Evolutionary conservation across 768 basidiomycete genomes (phyloP).

Genomic region (Calocybe gangraenosa): DNA sequence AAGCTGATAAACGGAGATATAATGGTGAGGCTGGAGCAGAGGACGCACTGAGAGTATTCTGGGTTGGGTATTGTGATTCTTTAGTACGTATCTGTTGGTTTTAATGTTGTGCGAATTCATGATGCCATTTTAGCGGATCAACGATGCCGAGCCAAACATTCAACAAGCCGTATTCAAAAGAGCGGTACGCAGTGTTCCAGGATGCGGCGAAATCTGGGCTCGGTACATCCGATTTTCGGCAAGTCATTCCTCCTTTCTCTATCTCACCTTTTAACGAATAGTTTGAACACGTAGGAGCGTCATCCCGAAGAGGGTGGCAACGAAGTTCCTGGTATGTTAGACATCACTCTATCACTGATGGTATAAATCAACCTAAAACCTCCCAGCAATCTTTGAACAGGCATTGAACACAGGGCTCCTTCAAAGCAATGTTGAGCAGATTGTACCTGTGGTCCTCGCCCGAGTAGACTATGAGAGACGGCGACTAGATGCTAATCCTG

Average conservation of each 20-base stretch:
- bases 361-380: slow-evolving; percentile 2
- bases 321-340: slow-evolving; percentile 24
- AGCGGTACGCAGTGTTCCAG: slow-evolving; percentile 70
- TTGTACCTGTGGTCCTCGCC: slow-evolving; percentile 60
- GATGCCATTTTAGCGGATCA: slow-evolving; percentile 35
- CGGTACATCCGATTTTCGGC: slow-evolving; percentile 73
- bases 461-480: slow-evolving; percentile 63
- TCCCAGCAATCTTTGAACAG: slow-evolving; percentile 51
- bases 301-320: slow-evolving; percentile 26
- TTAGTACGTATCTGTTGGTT: slow-evolving; percentile 36
- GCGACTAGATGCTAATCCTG: slow-evolving; percentile 39
- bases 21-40: slow-evolving; percentile 53
- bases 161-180: slow-evolving; percentile 45
- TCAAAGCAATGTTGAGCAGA: slow-evolving; percentile 57
- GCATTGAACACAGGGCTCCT: slow-evolving; percentile 55
- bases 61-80: slow-evolving; percentile 70
- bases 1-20: slow-evolving; percentile 60
- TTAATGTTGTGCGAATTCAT: background rate
- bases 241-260: slow-evolving; percentile 15
- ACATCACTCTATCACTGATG: background rate
- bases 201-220: slow-evolving; percentile 76
- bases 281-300: slow-evolving; percentile 36
- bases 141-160: slow-evolving; percentile 36
- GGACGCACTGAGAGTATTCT: slow-evolving; percentile 57
- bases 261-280: background rate